Evolutionary conservation across 1,139 yeast genomes (phyloP), one percentile per base, ranked within the genome.

Genomic region (Pichia sp.): DNA sequence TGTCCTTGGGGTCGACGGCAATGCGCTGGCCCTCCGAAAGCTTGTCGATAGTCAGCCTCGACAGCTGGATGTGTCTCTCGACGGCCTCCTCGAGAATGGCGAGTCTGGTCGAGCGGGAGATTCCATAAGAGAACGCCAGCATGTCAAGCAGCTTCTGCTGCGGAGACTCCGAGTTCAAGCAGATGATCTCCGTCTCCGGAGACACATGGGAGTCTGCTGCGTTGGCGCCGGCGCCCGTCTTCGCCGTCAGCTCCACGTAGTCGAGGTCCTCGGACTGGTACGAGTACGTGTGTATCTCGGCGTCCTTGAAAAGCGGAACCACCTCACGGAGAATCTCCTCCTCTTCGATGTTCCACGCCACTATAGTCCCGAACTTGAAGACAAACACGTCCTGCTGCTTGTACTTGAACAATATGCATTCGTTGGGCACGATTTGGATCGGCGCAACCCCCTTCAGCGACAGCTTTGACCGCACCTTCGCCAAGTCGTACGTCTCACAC

Each of bases 251-350:
- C 56, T 87, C 93, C n/a, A 88, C 72, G 70, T 75, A 90, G 67
- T 90, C 97, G 81, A 90, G 80, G 64, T 90, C 97, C 65, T 90
- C 97, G 45, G 90, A 81, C 63, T 90, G 97, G 13, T 75, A 73
- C 2, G 72, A 72, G 62, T 84, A 84, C 5, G 79, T 72, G 5
- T 81, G 72, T 1, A 75, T 63, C 57, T 84, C 84, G 4, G 84
- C 80, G 0, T 61, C 60, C 38, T 67, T 66, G 23, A 87, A 70
- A 51, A 79, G 62, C 1, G 82, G 81, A n/a, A 77, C 59, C 1
- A 83, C 63, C 10, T 75, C 70, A 19, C 77, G 75, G 5, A 71
- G 62, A 1, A 73, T 65, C 10, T 70, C 67, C 0, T 70, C 61
- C 62, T 88, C 95, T 11, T 74, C 69, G 62, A 87, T 72, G 11